phyloP scores from a whole-genome alignment of 345 rosid genomes.

The Erucastrum elatum region DNA sequence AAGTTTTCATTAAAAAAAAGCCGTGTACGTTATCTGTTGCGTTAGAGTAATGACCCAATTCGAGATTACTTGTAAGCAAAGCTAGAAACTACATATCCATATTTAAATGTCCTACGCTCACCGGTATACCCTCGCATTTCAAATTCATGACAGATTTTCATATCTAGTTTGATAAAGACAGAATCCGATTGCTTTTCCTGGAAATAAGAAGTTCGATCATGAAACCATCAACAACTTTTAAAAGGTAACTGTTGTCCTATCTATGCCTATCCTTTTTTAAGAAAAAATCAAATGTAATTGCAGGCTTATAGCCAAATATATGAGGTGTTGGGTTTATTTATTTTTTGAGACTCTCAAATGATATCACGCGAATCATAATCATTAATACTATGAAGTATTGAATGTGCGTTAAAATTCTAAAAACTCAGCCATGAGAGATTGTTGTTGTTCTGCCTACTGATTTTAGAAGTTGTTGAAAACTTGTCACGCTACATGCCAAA shows the following conservation, averaged over 20 bases:
- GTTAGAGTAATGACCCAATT: slow-evolving; percentile 25
- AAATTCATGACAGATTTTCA: neutral
- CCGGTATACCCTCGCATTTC: slow-evolving; percentile 4
- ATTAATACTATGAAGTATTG: neutral
- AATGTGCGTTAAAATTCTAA: neutral
- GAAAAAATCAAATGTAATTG: neutral
- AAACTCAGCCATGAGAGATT: neutral
- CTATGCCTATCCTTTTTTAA: neutral
- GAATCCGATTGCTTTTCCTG: neutral
- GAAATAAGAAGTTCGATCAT: neutral
- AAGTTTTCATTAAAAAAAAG: slow-evolving; percentile 9
- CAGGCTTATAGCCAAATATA: neutral
- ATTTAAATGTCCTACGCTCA: slow-evolving; percentile 3
- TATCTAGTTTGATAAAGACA: slow-evolving; percentile 16
- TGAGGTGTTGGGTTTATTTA: neutral
- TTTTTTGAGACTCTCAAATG: neutral
- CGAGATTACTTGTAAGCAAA: slow-evolving; percentile 29
- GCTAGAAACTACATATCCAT: slow-evolving; percentile 14
- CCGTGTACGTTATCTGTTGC: slow-evolving; percentile 36
- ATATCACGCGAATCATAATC: too few relatives aligned
- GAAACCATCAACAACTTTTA: slow-evolving; percentile 12
- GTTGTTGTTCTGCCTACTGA: neutral
- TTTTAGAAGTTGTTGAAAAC: neutral
- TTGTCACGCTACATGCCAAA: neutral
- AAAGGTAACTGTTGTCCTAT: slow-evolving; percentile 10